Conservation (phyloP, 2,329 filamentous ascomycete species). For the Penicillium sp. region DNA sequence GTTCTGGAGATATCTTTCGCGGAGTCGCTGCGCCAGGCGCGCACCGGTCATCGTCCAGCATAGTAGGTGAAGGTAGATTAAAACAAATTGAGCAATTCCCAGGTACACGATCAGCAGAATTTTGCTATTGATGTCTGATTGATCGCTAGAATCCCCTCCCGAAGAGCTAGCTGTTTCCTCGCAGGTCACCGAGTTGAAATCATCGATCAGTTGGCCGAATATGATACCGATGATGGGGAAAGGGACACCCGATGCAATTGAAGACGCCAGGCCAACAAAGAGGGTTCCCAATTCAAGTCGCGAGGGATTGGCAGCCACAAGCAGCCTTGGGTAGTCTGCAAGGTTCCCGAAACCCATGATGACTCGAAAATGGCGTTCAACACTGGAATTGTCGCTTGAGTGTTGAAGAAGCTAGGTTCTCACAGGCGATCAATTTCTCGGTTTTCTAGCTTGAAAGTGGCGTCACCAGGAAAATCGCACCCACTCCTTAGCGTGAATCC, state of each 20-base stretch:
- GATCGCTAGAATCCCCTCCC: conserved; percentile 17
- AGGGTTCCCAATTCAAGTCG: conserved; percentile 28
- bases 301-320: conserved; percentile 38
- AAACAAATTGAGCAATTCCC: conserved; percentile 59
- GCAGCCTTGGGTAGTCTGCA: conserved; percentile 33
- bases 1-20: conserved; percentile 58
- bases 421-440: conserved; percentile 4
- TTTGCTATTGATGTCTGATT: conserved; percentile 45
- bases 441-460: neutral
- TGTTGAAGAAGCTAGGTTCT: conserved; percentile 9
- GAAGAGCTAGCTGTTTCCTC: conserved; percentile 4
- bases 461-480: conserved; percentile 3
- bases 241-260: conserved; percentile 39
- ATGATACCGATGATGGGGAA: conserved; percentile 41
- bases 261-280: conserved; percentile 24
- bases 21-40: conserved; percentile 60
- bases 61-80: conserved; percentile 63
- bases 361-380: conserved; percentile 5
- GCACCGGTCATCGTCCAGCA: conserved; percentile 65
- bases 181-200: conserved; percentile 36
- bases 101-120: conserved; percentile 63
- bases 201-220: conserved; percentile 40
- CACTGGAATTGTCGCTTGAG: conserved; percentile 4
- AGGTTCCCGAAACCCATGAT: conserved; percentile 31
- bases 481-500: conserved; percentile 7